phyloP scores from a whole-genome alignment of 352 stramenopile genomes.

The Phytophthora boehmeriae region DNA sequence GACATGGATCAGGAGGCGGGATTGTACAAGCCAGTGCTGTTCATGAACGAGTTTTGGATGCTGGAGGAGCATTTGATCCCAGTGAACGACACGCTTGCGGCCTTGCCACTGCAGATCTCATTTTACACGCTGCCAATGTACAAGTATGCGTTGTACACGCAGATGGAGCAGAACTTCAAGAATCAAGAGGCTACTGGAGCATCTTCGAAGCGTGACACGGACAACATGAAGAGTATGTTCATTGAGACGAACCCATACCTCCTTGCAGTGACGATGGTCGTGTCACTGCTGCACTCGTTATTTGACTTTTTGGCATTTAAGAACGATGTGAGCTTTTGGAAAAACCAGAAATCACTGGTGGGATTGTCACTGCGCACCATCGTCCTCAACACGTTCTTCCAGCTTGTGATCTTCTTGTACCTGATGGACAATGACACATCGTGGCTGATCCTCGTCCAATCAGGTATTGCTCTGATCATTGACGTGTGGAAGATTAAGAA shows the following conservation, averaged over 20 bases:
- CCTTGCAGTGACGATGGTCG: slow-evolving; percentile 94
- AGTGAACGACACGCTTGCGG: slow-evolving; percentile 89
- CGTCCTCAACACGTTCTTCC: slow-evolving; percentile 97
- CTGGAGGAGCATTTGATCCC: slow-evolving; percentile 85
- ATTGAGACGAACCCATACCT: slow-evolving; percentile 98
- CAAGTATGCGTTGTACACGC: slow-evolving; percentile 94
- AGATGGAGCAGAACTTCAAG: slow-evolving; percentile 93
- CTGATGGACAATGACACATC: slow-evolving; percentile 97
- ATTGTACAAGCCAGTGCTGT: slow-evolving; percentile 90
- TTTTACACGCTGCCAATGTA: slow-evolving; percentile 89
- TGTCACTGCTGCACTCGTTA: slow-evolving; percentile 96
- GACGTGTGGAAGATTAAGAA: slow-evolving; percentile 96
- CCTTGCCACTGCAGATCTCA: slow-evolving; percentile 83
- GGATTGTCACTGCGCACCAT: slow-evolving; percentile 95
- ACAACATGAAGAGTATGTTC: slow-evolving; percentile 96
- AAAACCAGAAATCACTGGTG: slow-evolving; percentile 96
- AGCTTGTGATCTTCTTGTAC: slow-evolving; percentile 98
- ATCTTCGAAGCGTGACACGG: slow-evolving; percentile 88
- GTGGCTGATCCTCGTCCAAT: slow-evolving; percentile 94
- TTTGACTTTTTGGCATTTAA: slow-evolving; percentile 99
- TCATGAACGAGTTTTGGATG: slow-evolving; percentile 95
- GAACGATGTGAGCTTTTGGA: slow-evolving; percentile 99
- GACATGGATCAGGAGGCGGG: slow-evolving; percentile 56
- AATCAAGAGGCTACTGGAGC: slow-evolving; percentile 93
- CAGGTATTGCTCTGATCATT: slow-evolving; percentile 80